A percentile compares a stretch with the other conserved stretches of the same genome.
phyloP scores from a whole-genome alignment of 1,284 basidiomycete species.

The Cutaneotrichosporon sp. region DNA sequence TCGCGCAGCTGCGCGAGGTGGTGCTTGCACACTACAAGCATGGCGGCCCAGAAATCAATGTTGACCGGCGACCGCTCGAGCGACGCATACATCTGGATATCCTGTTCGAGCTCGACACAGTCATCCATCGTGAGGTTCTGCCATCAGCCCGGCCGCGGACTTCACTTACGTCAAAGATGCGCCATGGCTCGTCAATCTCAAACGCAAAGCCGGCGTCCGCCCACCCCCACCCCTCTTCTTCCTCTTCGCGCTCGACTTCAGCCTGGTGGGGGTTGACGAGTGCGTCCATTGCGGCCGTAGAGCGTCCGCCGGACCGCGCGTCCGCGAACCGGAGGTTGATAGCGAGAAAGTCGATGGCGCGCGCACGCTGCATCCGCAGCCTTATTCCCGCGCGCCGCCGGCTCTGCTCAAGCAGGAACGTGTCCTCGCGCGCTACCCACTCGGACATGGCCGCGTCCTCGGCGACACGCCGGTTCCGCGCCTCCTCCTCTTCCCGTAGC shows the following conservation, averaged over 20 bases:
- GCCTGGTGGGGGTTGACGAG: slow-evolving; percentile 29
- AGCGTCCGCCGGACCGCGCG: slow-evolving; percentile 50
- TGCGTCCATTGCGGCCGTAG: slow-evolving; percentile 37
- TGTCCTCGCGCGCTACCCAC: slow-evolving; percentile 95
- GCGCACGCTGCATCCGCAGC: slow-evolving; percentile 90
- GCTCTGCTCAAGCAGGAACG: slow-evolving; percentile 95
- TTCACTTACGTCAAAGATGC: slow-evolving; percentile 78
- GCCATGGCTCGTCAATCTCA: slow-evolving; percentile 96
- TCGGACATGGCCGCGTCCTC: slow-evolving; percentile 97
- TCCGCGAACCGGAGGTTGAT: slow-evolving; percentile 83
- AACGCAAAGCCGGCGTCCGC: slow-evolving; percentile 88
- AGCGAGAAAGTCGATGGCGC: slow-evolving; percentile 89
- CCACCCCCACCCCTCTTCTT: slow-evolving; percentile 62
- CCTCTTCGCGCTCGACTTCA: slow-evolving; percentile 51
- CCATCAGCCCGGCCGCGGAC: slow-evolving; percentile 1
- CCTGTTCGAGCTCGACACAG: slow-evolving; percentile 86
- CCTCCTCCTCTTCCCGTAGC: slow-evolving; percentile 85
- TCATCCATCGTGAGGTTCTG: slow-evolving; percentile 82
- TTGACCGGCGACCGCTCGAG: slow-evolving; percentile 80
- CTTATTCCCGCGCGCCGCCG: slow-evolving; percentile 84
- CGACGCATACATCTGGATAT: slow-evolving; percentile 85
- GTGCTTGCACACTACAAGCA: slow-evolving; percentile 95
- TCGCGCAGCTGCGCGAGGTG: slow-evolving; percentile 70
- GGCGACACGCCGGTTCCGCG: slow-evolving; percentile 76
- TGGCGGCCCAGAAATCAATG: slow-evolving; percentile 96